Evolutionary conservation across 2,329 filamentous ascomycete genomes (phyloP).

Genomic region (Fusarium setosum): DNA sequence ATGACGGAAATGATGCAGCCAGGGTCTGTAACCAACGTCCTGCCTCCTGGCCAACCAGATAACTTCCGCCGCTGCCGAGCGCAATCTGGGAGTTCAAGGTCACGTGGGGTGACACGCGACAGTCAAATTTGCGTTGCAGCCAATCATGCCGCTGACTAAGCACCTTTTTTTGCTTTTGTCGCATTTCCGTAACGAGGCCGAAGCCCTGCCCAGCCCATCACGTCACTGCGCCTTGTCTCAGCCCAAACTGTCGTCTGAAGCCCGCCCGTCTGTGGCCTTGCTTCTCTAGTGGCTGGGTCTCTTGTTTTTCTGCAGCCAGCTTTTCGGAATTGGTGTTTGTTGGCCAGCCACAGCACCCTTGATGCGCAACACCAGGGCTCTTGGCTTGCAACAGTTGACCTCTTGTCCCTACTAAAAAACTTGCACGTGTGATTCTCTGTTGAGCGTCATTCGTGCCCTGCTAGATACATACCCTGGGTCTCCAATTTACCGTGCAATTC

Average conservation of each 20-base stretch:
- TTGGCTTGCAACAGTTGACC: constrained; percentile 1
- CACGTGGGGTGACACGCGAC: constrained; percentile 19
- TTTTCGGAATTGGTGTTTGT: neutral
- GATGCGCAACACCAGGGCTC: constrained; percentile 12
- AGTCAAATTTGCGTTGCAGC: constrained; percentile 1
- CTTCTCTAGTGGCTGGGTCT: neutral
- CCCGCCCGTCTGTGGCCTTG: neutral
- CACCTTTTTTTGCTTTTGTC: neutral
- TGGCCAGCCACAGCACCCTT: constrained; percentile 13
- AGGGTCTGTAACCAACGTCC: constrained; percentile 35
- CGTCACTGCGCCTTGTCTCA: constrained; percentile 23
- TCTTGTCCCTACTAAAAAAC: neutral
- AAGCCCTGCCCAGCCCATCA: constrained; percentile 27
- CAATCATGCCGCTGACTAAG: constrained; percentile 21
- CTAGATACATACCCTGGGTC: constrained; percentile 9
- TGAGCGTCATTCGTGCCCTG: constrained; percentile 14
- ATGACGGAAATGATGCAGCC: constrained; percentile 43
- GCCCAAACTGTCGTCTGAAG: neutral
- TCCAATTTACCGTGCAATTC: constrained; percentile 13
- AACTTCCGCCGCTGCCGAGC: constrained; percentile 9
- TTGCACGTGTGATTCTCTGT: constrained; percentile 10
- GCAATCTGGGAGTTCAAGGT: constrained; percentile 18
- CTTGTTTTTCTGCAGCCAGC: neutral
- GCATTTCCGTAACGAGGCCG: neutral
- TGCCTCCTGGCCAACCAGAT: constrained; percentile 17